Percentiles rank a stretch among this genome's conserved stretches.
These are phyloP conservation scores for Dactylellina parvicollis DNA, from an alignment of 2,329 filamentous ascomycete genomes.

Conservation along the genomic window DNA sequence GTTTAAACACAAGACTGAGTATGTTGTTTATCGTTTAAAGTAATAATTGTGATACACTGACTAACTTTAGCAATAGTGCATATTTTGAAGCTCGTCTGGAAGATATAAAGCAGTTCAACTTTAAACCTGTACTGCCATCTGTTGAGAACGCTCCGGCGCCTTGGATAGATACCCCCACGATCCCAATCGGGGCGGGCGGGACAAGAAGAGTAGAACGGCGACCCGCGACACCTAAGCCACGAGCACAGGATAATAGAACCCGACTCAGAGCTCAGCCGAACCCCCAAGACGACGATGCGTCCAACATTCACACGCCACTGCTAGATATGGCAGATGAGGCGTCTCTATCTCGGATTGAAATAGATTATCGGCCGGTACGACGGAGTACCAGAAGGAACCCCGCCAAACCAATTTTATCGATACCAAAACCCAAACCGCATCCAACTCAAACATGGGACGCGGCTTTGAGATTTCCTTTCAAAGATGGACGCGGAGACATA, in stretches of 20 bases:
- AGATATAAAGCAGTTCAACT: neutral
- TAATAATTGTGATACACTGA: neutral
- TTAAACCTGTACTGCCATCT: too few relatives aligned
- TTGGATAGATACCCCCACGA: neutral
- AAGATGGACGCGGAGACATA: constrained; percentile 68
- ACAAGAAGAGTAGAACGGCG: neutral
- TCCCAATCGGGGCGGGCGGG: too few relatives aligned
- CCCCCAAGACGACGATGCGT: constrained; percentile 61
- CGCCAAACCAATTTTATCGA: neutral
- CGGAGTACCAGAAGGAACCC: constrained; percentile 3
- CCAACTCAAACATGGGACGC: constrained; percentile 21
- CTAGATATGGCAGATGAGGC: constrained; percentile 40
- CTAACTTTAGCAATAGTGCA: neutral
- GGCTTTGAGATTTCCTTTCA: constrained; percentile 52
- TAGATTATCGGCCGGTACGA: neutral
- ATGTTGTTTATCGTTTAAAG: neutral
- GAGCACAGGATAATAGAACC: constrained; percentile 5
- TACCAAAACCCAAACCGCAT: constrained; percentile 26
- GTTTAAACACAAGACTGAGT: neutral
- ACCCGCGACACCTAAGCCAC: neutral
- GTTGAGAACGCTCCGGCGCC: neutral
- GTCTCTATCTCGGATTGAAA: neutral
- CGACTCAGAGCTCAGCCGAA: neutral
- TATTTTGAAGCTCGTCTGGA: constrained; percentile 8
- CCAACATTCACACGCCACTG: constrained; percentile 59